These are phyloP conservation scores for Tolypocladium album DNA, from an alignment of 2,329 filamentous ascomycete genomes.

Conservation along the genomic window DNA sequence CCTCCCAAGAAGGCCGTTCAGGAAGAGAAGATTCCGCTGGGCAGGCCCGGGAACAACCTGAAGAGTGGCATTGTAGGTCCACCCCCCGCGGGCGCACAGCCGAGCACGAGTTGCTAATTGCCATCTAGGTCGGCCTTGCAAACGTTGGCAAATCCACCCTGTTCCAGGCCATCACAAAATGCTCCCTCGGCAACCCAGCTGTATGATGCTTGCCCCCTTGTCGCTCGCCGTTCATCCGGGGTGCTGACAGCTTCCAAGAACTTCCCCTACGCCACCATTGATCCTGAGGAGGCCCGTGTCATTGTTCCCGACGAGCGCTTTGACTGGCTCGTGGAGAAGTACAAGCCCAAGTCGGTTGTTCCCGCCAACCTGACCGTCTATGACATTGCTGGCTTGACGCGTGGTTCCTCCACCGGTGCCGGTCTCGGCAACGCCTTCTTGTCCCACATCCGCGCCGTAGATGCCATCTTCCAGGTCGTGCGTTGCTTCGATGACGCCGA, in stretches of 20 bases:
- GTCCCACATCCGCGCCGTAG: constrained; percentile 95
- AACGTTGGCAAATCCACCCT: constrained; percentile 99
- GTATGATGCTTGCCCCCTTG: constrained; percentile 39
- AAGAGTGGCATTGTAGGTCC: constrained; percentile 93
- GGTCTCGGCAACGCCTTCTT: constrained; percentile 97
- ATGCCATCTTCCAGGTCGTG: constrained; percentile 96
- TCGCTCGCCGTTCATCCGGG: constrained; percentile 21
- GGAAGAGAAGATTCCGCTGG: constrained; percentile 94
- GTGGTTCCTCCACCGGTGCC: constrained; percentile 91
- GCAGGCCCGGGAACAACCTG: constrained; percentile 91
- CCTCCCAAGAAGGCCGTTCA: constrained; percentile 85
- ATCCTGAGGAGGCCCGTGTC: constrained; percentile 95
- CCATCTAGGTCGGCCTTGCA: constrained; percentile 76
- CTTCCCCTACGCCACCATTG: constrained; percentile 98
- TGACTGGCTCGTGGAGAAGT: constrained; percentile 92
- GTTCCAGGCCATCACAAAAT: constrained; percentile 99
- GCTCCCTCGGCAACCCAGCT: constrained; percentile 91
- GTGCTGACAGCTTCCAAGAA: constrained; percentile 51
- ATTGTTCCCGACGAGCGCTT: constrained; percentile 93
- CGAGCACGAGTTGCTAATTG: background rate
- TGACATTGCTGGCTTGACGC: constrained; percentile 93
- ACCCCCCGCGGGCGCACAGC: constrained; percentile 1
- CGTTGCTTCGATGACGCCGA: constrained; percentile 98
- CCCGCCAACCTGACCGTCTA: constrained; percentile 97
- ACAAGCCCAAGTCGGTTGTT: constrained; percentile 95